Evolutionary conservation across 2,329 filamentous ascomycete species (phyloP).

Genomic region (Tolypocladium amazonense): DNA sequence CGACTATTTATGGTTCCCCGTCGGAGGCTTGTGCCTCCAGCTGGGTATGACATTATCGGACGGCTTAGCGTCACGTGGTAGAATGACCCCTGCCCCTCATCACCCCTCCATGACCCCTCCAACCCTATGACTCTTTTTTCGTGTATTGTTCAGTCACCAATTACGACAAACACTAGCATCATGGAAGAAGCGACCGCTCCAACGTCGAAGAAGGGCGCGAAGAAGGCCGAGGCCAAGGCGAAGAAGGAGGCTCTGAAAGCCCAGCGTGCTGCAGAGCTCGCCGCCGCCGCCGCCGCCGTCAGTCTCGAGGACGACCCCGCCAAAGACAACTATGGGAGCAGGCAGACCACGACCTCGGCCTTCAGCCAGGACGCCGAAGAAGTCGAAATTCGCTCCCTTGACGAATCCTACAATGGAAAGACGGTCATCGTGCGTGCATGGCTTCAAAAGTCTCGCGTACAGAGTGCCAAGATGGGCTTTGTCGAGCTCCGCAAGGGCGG

Average conservation of each 20-base stretch:
- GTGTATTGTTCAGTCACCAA: too few species aligned
- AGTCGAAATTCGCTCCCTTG: conserved; percentile 11
- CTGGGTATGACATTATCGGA: too few species aligned
- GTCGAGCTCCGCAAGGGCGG: conserved; percentile 70
- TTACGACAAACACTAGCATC: too few species aligned
- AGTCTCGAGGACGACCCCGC: conserved; percentile 60
- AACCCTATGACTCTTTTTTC: too few species aligned
- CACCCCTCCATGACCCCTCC: too few species aligned
- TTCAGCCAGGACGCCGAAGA: conserved; percentile 44
- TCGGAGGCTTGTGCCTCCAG: too few species aligned
- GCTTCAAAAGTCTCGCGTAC: conserved; percentile 78
- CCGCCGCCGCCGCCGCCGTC: conserved; percentile 53
- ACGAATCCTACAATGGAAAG: conserved; percentile 51
- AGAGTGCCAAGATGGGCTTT: conserved; percentile 87
- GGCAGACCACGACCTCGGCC: conserved; percentile 48
- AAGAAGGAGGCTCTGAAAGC: conserved; percentile 82
- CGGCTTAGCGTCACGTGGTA: too few species aligned
- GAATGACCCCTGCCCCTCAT: too few species aligned
- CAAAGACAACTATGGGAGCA: conserved; percentile 70
- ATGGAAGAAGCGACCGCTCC: too few species aligned
- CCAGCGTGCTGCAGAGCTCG: conserved; percentile 58
- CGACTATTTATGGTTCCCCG: too few species aligned
- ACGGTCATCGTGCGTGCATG: conserved; percentile 67
- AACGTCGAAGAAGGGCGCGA: conserved; percentile 49
- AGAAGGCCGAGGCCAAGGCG: conserved; percentile 78